Evolutionary conservation across 2,329 filamentous ascomycete species (phyloP).

Genomic region (Colletotrichum neosansevieriae): DNA sequence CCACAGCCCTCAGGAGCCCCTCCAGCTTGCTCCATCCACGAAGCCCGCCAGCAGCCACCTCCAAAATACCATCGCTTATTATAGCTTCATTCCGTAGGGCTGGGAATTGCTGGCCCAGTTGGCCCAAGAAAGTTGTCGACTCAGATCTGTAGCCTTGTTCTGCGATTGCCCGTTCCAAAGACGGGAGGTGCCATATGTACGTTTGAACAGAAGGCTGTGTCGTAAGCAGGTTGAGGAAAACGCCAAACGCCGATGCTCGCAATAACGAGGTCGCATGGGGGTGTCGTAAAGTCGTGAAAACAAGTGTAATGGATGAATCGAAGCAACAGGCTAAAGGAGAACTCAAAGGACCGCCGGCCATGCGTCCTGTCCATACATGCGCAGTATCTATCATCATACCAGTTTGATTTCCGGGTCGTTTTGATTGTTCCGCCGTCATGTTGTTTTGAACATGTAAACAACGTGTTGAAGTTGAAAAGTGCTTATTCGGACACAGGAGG

Average conservation of each 20-base stretch:
- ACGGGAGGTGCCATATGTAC: constrained; percentile 34
- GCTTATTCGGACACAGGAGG: not conserved
- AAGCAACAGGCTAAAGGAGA: constrained; percentile 24
- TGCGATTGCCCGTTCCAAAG: constrained; percentile 29
- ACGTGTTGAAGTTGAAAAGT: not conserved
- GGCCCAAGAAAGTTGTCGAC: constrained; percentile 15
- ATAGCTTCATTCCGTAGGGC: constrained; percentile 31
- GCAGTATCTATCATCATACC: constrained; percentile 26
- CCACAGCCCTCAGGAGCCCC: constrained; percentile 9
- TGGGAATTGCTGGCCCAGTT: constrained; percentile 26
- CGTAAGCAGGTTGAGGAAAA: constrained; percentile 36
- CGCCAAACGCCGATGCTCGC: constrained; percentile 42
- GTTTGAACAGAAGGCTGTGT: constrained; percentile 36
- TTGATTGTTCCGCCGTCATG: constrained; percentile 21
- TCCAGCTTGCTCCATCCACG: constrained; percentile 8
- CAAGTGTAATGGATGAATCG: constrained; percentile 37
- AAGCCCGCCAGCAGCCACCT: constrained; percentile 19
- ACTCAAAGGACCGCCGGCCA: constrained; percentile 27
- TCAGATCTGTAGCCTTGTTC: constrained; percentile 34
- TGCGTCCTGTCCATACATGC: constrained; percentile 29
- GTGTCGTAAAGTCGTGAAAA: constrained; percentile 40
- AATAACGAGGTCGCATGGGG: constrained; percentile 38
- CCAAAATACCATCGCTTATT: constrained; percentile 34
- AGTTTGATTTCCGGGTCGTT: constrained; percentile 12
- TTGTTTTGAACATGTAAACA: not conserved